Evolutionary conservation across 345 rosid genomes (phyloP), one percentile per base, ranked within the genome.

Genomic region (Salix udensis): DNA sequence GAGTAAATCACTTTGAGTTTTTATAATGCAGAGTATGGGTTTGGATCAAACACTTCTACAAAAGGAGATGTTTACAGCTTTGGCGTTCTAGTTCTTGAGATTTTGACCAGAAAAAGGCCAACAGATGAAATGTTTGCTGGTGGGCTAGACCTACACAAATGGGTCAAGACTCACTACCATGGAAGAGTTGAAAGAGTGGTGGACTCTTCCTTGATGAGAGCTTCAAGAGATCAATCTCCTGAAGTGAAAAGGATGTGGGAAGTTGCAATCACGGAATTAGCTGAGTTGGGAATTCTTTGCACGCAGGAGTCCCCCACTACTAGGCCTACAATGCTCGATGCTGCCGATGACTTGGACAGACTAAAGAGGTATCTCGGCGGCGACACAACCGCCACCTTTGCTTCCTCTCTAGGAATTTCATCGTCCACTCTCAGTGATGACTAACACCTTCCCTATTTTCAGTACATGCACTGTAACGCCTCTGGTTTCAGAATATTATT

Each of bases 51-150:
- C 71, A 78, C 84, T 34, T 88, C 93, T 4, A 86, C 85, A 5
- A 85, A 79, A 77, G 89, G 89, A 40, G 93, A 88, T 76, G 89
- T 88, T 31, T 88, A 86, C 82, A 89, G 90, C 86, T 89, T 88
- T 8, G 91, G 89, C 21, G 34, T 86, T 53, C 67, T 88, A n/a
- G 87, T 88, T 66, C 88, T 89, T 7, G 91, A 86, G 85, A 86
- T 85, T 74, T 82, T 88, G 68, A 89, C 93, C 2, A 72, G 88
- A 74, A 89, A 80, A 83, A 70, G 88, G 66, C 93, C 93, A 21
- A 85, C 87, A 6, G 83, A 85, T 39, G 88, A 85, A 72, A 85
- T 86, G 89, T 89, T 88, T 36, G 74, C 23, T 5, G 82, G 72
- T 2, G 88, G 81, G 24, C 52, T 85, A 68, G 84, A 70, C 88